Percentiles rank a stretch among this genome's conserved stretches.
phyloP scores from a whole-genome alignment of 371 early-diverging fungal genomes.

The Dinochytrium kinnereticum region DNA sequence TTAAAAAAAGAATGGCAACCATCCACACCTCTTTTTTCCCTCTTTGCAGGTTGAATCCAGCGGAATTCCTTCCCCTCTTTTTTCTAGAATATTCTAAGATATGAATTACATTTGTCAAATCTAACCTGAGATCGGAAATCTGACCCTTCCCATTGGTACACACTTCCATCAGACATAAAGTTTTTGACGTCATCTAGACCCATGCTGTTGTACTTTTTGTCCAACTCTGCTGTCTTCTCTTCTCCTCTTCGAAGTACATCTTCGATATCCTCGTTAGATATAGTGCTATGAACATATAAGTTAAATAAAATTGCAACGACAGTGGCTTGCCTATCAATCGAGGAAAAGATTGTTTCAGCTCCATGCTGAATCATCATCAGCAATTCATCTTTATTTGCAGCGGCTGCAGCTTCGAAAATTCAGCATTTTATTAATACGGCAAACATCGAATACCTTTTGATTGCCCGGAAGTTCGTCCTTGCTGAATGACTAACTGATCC shows the following conservation, averaged over 20 bases:
- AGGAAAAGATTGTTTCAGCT: constrained; percentile 85
- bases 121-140: constrained; percentile 75
- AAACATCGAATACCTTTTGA: neutral
- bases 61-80: constrained; percentile 52
- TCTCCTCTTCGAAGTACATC: constrained; percentile 85
- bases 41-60: constrained; percentile 90
- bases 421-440: constrained; percentile 11
- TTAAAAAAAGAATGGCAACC: neutral
- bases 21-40: constrained; percentile 59
- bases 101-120: neutral
- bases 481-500: constrained; percentile 98
- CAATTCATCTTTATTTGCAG: constrained; percentile 79
- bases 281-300: constrained; percentile 40
- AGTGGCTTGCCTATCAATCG: constrained; percentile 48
- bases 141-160: constrained; percentile 97
- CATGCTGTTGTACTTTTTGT: constrained; percentile 83
- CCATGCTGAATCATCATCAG: constrained; percentile 97
- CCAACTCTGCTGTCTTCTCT: constrained; percentile 89
- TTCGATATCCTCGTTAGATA: constrained; percentile 83
- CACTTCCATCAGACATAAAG: constrained; percentile 74
- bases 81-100: constrained; percentile 17
- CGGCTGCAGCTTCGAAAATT: constrained; percentile 10
- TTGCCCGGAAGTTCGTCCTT: constrained; percentile 69
- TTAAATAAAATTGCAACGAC: neutral
- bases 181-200: constrained; percentile 90